A percentile compares a stretch with the other conserved stretches of the same genome.
Evolutionary conservation across 352 stramenopile genomes (phyloP).

Genomic region (Elongisporangium prolatum): DNA sequence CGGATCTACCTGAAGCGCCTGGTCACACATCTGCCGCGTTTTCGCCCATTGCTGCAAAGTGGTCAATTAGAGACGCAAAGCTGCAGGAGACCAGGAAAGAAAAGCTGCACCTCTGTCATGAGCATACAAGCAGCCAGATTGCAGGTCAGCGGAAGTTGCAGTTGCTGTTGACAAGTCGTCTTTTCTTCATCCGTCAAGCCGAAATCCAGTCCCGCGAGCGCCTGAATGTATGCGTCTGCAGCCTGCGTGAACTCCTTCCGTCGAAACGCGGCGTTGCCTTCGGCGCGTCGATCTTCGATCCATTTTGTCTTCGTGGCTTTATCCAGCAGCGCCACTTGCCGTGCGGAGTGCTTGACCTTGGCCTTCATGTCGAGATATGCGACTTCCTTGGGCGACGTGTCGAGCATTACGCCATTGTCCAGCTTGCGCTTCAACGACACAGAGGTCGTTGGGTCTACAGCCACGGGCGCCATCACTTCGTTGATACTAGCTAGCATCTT

Average conservation of each 20-base stretch:
- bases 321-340: conserved; percentile 36
- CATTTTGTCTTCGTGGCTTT: conserved; percentile 35
- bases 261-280: conserved; percentile 55
- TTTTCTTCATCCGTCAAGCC: conserved; percentile 28
- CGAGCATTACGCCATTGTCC: conserved; percentile 78
- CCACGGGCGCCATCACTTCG: conserved; percentile 66
- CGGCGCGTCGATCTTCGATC: conserved; percentile 30
- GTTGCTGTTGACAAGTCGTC: conserved; percentile 30
- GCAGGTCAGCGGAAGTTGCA: conserved; percentile 73
- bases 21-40: conserved; percentile 47
- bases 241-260: conserved; percentile 35
- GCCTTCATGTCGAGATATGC: conserved; percentile 71
- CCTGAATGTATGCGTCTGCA: conserved; percentile 64
- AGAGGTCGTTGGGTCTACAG: conserved; percentile 30
- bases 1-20: conserved; percentile 44
- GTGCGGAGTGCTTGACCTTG: conserved; percentile 67
- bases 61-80: too few species aligned
- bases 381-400: conserved; percentile 69
- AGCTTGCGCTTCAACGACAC: conserved; percentile 67
- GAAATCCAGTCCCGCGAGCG: conserved; percentile 67
- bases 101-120: conserved; percentile 44
- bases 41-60: conserved; percentile 56
- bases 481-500: conserved; percentile 85
- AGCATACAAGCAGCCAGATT: conserved; percentile 76
- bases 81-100: background rate